These are phyloP conservation scores for Dactylellina haptotyla DNA, from an alignment of 2,329 filamentous ascomycete genomes.

Conservation along the genomic window DNA sequence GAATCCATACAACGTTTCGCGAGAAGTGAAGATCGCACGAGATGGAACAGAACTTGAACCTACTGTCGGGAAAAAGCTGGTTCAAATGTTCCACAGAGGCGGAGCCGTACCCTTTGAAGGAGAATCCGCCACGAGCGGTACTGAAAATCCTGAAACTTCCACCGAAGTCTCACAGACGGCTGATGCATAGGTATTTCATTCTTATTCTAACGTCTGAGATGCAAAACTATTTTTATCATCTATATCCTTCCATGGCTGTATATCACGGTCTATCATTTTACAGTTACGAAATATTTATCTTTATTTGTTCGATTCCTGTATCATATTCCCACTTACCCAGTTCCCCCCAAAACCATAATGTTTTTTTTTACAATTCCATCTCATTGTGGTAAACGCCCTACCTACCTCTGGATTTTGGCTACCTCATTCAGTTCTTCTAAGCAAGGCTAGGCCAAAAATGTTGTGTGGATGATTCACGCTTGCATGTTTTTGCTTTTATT, in stretches of 20 bases:
- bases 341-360: constrained; percentile 29
- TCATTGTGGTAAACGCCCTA: background rate
- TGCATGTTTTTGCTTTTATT: constrained; percentile 22
- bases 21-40: constrained; percentile 94
- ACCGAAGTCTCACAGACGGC: constrained; percentile 5
- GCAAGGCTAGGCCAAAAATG: constrained; percentile 13
- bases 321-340: constrained; percentile 31
- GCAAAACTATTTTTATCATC: background rate
- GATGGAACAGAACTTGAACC: constrained; percentile 95
- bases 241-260: constrained; percentile 10
- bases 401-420: background rate
- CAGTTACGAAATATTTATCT: background rate
- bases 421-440: constrained; percentile 17
- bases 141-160: constrained; percentile 2
- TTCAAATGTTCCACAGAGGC: constrained; percentile 78
- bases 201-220: background rate
- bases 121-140: constrained; percentile 4
- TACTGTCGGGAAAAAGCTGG: constrained; percentile 76
- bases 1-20: constrained; percentile 94
- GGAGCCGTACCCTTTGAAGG: constrained; percentile 50
- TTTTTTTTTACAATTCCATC: constrained; percentile 14
- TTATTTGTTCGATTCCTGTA: constrained; percentile 43
- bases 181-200: constrained; percentile 3
- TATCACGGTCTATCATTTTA: background rate
- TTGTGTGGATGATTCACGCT: constrained; percentile 28